Conservation (phyloP, 495 filamentous ascomycete species). For the Aspergillus funiculosus region DNA sequence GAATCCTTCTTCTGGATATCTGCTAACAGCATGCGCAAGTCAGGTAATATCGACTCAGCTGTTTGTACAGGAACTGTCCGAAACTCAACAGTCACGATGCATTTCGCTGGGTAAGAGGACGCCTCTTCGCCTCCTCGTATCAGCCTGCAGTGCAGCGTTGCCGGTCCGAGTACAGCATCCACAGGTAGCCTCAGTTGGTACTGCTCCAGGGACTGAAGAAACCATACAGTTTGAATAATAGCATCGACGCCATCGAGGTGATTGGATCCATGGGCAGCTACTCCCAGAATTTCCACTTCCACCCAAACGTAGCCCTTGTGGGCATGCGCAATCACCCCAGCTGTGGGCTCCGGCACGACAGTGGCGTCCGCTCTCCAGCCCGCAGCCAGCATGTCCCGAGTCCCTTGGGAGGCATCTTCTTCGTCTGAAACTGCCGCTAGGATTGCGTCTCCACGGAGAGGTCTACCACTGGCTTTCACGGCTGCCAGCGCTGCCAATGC, state of each 20-base stretch:
- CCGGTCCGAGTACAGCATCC: conserved; percentile 30
- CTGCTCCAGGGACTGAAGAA: conserved; percentile 36
- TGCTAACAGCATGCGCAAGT: conserved; percentile 23
- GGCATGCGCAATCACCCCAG: conserved; percentile 28
- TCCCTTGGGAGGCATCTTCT: conserved; percentile 42
- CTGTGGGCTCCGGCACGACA: conserved; percentile 40
- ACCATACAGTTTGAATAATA: conserved; percentile 40
- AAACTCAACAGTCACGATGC: conserved; percentile 40
- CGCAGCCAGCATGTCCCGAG: conserved; percentile 39
- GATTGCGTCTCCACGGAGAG: conserved; percentile 39
- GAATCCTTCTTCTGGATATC: conserved; percentile 19
- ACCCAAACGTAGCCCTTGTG: conserved; percentile 48
- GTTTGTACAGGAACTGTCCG: conserved; percentile 39
- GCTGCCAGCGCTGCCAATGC: conserved; percentile 31
- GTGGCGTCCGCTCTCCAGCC: conserved; percentile 45
- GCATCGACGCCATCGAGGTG: conserved; percentile 37
- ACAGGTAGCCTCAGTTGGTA: conserved; percentile 29
- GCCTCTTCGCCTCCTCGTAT: conserved; percentile 44
- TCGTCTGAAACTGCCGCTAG: conserved; percentile 46
- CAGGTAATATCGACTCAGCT: conserved; percentile 24
- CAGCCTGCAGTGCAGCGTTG: conserved; percentile 39
- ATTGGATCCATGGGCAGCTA: conserved; percentile 44
- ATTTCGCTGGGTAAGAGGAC: conserved; percentile 42
- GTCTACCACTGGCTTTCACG: conserved; percentile 23
- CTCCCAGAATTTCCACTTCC: conserved; percentile 39